Base-by-base conservation (phyloP, 306 rosid species). In the Begonia fuchsioides region DNA sequence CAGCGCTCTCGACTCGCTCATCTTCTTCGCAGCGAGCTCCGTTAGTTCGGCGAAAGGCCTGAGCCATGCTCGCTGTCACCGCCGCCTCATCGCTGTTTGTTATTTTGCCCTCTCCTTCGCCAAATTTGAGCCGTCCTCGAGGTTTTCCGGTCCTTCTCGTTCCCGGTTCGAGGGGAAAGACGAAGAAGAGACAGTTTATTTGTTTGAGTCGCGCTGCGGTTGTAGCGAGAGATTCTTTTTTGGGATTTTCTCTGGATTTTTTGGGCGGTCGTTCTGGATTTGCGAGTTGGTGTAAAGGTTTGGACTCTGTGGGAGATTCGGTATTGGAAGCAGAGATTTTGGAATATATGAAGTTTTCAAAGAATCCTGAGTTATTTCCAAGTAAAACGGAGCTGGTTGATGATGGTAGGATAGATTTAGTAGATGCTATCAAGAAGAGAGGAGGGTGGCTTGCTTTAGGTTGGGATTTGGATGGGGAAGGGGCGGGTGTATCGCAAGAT, bases 361-460 rank as follows among this genome's bases (percentile, higher is more conserved):
- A 57, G 32, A 85, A 73, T 20, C 93, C 94, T 0, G 56, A 40
- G 15, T 71, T 70, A 32, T 92, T 92, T 76, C 94, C 96, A 15
- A 71, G 76, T 15, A 77, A 66, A 71, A 73, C 64, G 43, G 88
- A 92, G 50, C 49, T 92, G 63, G 50, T 85, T 67, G 81, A 70
- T 15, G 75, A 73, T 18, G 98, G 98, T 43, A 77, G 96, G 74
- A 20, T 35, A 50, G 96, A 92, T 70, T 85, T 92, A 67, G 96
- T 45, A 26, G 77, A 77, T 1, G 96, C 79, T 19, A 79, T 92
- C 45, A 68, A 16, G 1, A 60, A 53, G 13, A 67, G 56, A 75
- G 98, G 96, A 41, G 96, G 96, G 2, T 92, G 96, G 96, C 82
- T 92, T 51, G 68, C 81, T n/a, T 55, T 71, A 26, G 96, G 96